These are phyloP conservation scores for Chlorella variabilis DNA, from an alignment of 163 green algal species.

Conservation along the genomic window DNA sequence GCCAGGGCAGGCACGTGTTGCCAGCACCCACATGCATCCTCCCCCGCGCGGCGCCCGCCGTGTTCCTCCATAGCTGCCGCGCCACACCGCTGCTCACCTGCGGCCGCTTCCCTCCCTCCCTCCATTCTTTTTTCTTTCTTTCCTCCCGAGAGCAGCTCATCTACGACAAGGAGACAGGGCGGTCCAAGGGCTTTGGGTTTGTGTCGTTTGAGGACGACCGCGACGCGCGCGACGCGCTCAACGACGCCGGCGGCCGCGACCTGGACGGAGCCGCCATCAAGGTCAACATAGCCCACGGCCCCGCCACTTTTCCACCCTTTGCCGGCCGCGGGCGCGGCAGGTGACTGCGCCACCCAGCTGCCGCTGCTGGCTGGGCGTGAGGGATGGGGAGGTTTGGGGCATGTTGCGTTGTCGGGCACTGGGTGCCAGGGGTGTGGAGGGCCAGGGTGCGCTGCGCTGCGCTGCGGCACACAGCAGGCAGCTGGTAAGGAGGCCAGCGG, in stretches of 20 bases:
- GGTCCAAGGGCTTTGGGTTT: constrained; percentile 96
- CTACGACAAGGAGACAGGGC: constrained; percentile 30
- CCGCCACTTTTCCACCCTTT: not conserved
- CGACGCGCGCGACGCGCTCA: constrained; percentile 24
- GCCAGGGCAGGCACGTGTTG: too few species aligned
- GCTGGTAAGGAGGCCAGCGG: too few species aligned
- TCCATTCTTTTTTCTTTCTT: not conserved
- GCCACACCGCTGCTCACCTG: not conserved
- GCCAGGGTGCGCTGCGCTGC: not conserved
- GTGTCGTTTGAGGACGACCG: constrained; percentile 87
- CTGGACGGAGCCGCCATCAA: constrained; percentile 35
- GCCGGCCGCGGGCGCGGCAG: constrained; percentile 17
- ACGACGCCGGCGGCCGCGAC: constrained; percentile 21
- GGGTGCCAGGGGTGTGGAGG: not conserved
- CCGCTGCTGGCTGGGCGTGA: too few species aligned
- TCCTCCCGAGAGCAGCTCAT: constrained; percentile 24
- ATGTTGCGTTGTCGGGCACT: too few species aligned
- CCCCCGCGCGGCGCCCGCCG: too few species aligned
- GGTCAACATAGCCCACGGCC: constrained; percentile 8
- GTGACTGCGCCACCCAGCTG: too few species aligned
- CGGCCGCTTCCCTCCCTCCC: not conserved
- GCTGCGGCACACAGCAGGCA: too few species aligned
- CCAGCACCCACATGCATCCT: too few species aligned
- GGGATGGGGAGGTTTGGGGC: too few species aligned
- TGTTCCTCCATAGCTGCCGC: too few species aligned